Evolutionary conservation across 1,139 yeast genomes (phyloP).

Genomic region (Yamadazyma atlantica): DNA sequence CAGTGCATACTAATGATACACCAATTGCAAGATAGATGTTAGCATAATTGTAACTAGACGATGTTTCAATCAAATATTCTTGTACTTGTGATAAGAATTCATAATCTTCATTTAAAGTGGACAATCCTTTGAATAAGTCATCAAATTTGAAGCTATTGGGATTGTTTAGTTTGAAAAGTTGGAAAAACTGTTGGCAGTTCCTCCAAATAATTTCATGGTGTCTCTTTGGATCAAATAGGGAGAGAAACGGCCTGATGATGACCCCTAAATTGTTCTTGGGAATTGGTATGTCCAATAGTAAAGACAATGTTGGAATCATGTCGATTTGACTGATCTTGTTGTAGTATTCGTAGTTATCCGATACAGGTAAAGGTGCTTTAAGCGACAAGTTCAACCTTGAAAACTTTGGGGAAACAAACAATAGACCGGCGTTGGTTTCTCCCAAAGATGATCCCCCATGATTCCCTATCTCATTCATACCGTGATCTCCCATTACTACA

Average conservation of each 20-base stretch:
- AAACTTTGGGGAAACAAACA: constrained; percentile 66
- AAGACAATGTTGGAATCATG: constrained; percentile 79
- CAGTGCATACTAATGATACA: constrained; percentile 28
- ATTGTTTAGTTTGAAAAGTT: constrained; percentile 19
- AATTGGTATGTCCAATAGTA: constrained; percentile 73
- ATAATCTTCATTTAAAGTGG: constrained; percentile 25
- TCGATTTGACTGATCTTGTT: constrained; percentile 73
- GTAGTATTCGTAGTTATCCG: constrained; percentile 52
- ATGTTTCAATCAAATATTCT: constrained; percentile 55
- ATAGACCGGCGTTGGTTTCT: constrained; percentile 84
- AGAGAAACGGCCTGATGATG: constrained; percentile 56
- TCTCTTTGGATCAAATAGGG: constrained; percentile 44
- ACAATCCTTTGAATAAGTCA: constrained; percentile 2
- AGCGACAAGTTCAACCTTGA: constrained; percentile 19
- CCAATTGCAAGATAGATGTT: constrained; percentile 51
- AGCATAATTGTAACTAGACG: constrained; percentile 68
- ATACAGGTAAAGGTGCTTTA: constrained; percentile 36
- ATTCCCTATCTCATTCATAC: constrained; percentile 91
- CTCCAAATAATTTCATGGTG: constrained; percentile 46
- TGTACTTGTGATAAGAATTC: constrained; percentile 53
- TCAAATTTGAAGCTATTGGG: constrained; percentile 5
- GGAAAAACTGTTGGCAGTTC: constrained; percentile 63
- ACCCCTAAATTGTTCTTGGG: constrained; percentile 87
- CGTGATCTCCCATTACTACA: constrained; percentile 90
- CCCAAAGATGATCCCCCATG: constrained; percentile 95